Base-by-base conservation (phyloP, 352 stramenopile species). In the Hyaloperonospora brassicae region DNA sequence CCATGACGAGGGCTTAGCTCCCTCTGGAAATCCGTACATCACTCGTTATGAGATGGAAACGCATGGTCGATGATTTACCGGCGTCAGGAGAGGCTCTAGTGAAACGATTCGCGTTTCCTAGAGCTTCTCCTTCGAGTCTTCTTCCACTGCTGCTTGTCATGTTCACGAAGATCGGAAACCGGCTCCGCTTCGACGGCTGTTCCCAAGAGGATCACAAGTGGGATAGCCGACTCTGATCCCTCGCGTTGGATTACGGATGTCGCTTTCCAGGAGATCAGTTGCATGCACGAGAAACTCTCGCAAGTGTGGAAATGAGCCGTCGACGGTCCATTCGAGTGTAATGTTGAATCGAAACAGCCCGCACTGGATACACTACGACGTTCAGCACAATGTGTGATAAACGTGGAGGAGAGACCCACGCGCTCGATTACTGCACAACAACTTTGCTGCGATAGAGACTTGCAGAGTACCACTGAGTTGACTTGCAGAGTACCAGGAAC, bases 311-410 rank as follows among this genome's bases (percentile, higher is more conserved):
- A 34, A 34, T 34, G 27, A 34, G 8, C 27, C 27, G 27, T 34
- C 27, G 27, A 84, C 66, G 21, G 66, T 81, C 4, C 60, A 61
- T 17, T 5, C 65, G 70, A 4, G 65, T 57, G 44, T 66, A 79
- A 24, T 68, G 50, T 42, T 81, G 64, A 17, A 45, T 83, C 64
- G 30, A 89, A 89, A 54, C 74, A 90, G 10, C 57, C 76, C 5
- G 42, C 40, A 12, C 76, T 87, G 27, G 8, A 54, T 4, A 40
- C 13, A 13, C 3, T 36, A 13, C 44, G 2, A 42, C 12, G 41
- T 24, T 25, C n/a, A 40, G 50, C 38, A n/a, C 47, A 21, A 39
- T 50, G 17, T 31, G 42, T 34, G 27, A 8, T 34, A 22, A 31
- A 47, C 21, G 12, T 14, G 42, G 34, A 45, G 41, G 24, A 64